Base-by-base conservation (phyloP, 345 rosid species). In the Dipteronia sinensis region DNA sequence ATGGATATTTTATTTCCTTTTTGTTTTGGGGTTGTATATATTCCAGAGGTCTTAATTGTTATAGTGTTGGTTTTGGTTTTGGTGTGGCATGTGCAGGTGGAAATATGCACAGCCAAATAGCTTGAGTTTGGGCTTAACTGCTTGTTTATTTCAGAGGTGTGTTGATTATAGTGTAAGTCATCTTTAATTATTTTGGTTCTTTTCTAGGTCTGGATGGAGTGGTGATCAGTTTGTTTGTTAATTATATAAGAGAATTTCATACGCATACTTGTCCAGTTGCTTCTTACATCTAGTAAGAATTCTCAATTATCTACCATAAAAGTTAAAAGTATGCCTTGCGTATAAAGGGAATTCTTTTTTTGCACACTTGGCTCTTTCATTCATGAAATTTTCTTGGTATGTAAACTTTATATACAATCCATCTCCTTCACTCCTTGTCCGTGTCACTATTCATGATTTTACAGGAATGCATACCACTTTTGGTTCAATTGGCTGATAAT, bases 31-130 rank as follows among this genome's bases (percentile, higher is more conserved):
- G 16, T 47, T 42, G 69, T 27, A 22, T 62, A 22, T 42, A 51
- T 58, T 71, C 22, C 15, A 55, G 71, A 81, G 66, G 72, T 70
- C 7, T 58, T 75, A 69, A 74, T 53, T 56, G 49, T 67, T 74
- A 58, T 72, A 67, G 66, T 81, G 76, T 67, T 80, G 61, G 27
- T 27, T 27, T 27, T 27, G 27, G 49, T 83, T 73, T 74, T 71
- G 78, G 71, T 77, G 78, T 90, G 84, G 78, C 78, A 78, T 79
- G 74, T 90, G 95, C 94, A 90, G 97, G 91, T 92, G 93, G 87
- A 86, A 79, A 75, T 85, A 77, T 89, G 80, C 78, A 66, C 85
- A 79, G 85, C 81, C 79, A 73, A 80, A 61, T 81, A 77, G 80
- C 86, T 81, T 84, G 87, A 85, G 74, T 80, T 83, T 81, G 86